Evolutionary conservation across 1,284 basidiomycete genomes (phyloP).

Genomic region (Trametes sp.): DNA sequence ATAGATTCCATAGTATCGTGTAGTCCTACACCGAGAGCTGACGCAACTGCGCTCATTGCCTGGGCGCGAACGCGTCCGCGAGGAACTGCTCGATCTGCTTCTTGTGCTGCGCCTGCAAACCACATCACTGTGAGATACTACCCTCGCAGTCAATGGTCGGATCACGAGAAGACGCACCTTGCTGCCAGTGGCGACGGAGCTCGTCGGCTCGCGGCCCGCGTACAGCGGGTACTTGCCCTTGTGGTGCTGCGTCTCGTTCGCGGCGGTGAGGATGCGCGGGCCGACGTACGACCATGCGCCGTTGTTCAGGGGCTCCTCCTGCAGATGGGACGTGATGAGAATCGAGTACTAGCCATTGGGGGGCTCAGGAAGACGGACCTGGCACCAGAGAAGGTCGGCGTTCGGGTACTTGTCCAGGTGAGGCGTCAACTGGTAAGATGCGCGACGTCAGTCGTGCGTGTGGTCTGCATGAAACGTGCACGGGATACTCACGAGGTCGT

Average conservation of each 20-base stretch:
- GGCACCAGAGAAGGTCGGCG: conserved; percentile 90
- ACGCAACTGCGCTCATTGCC: neutral
- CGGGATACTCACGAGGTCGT: conserved; percentile 72
- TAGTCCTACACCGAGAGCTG: neutral
- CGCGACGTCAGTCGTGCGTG: conserved; percentile 71
- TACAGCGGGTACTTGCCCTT: conserved; percentile 88
- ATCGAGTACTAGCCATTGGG: neutral
- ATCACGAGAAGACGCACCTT: conserved; percentile 51
- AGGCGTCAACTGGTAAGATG: conserved; percentile 68
- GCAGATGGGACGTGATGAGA: conserved; percentile 40
- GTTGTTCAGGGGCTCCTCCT: conserved; percentile 94
- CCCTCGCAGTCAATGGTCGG: too few species aligned
- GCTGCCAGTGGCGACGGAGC: conserved; percentile 92
- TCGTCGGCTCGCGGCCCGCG: conserved; percentile 87
- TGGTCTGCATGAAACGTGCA: too few species aligned
- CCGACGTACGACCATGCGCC: conserved; percentile 95
- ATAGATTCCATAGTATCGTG: neutral
- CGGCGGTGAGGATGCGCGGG: conserved; percentile 86
- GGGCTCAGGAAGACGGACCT: conserved; percentile 41
- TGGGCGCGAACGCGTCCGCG: conserved; percentile 55
- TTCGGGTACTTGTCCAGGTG: conserved; percentile 97
- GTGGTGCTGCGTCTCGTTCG: conserved; percentile 88
- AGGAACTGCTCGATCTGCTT: conserved; percentile 85
- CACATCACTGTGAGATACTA: too few species aligned
- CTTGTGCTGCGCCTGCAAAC: conserved; percentile 71